These are phyloP conservation scores for Neospermospora avenae DNA, from an alignment of 2,329 filamentous ascomycete genomes.

Conservation along the genomic window DNA sequence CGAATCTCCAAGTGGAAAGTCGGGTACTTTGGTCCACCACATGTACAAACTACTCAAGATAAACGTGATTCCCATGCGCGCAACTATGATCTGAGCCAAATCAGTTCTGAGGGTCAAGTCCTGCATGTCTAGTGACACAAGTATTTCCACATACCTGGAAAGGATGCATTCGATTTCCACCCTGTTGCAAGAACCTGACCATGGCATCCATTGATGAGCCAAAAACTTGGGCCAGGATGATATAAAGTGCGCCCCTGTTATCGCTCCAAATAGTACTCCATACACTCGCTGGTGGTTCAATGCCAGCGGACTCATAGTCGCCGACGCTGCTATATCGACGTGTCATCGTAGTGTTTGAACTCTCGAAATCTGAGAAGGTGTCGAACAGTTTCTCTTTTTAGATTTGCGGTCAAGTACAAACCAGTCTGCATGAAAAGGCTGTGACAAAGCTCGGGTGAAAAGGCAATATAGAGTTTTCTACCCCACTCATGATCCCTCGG, in stretches of 20 bases:
- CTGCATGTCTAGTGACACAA: too few species aligned
- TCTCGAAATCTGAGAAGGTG: too few species aligned
- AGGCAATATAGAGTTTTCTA: neutral
- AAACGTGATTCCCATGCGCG: slow-evolving; percentile 31
- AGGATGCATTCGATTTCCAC: slow-evolving; percentile 71
- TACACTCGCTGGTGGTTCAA: slow-evolving; percentile 1
- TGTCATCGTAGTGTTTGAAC: neutral
- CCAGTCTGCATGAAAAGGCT: neutral
- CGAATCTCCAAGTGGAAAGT: slow-evolving; percentile 67
- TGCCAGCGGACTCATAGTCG: slow-evolving; percentile 9
- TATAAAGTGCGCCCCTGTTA: slow-evolving; percentile 71
- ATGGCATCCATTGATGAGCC: slow-evolving; percentile 82
- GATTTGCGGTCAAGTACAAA: too few species aligned
- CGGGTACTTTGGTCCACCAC: slow-evolving; percentile 63
- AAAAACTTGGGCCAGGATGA: slow-evolving; percentile 74
- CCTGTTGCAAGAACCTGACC: slow-evolving; percentile 71
- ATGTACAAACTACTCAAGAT: slow-evolving; percentile 56
- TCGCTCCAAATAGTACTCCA: slow-evolving; percentile 49
- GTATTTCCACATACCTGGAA: slow-evolving; percentile 60
- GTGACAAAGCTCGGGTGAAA: neutral
- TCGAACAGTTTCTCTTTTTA: neutral
- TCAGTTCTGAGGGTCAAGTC: too few species aligned
- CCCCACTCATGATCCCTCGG: slow-evolving; percentile 3
- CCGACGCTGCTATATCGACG: slow-evolving; percentile 1
- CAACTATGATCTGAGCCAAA: slow-evolving; percentile 33